Percentiles rank a stretch among this genome's conserved stretches.
Evolutionary conservation across 2,329 filamentous ascomycete species (phyloP).

Genomic region (Microcyclospora tardicrescens): DNA sequence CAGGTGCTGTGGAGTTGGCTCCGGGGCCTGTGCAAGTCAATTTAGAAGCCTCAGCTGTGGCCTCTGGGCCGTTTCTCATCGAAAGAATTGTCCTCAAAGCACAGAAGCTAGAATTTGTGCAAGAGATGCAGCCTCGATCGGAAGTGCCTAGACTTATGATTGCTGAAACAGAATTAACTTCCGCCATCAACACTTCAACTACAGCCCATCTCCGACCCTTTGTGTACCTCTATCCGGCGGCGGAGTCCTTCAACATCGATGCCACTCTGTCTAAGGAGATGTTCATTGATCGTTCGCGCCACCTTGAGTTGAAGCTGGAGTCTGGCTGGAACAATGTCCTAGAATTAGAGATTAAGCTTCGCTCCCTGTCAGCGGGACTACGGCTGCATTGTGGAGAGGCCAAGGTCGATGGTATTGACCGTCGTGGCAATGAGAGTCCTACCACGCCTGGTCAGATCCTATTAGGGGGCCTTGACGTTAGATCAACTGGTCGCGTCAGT

Average conservation of each 20-base stretch:
- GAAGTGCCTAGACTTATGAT: background rate
- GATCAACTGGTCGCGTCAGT: constrained; percentile 43
- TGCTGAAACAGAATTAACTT: background rate
- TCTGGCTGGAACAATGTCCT: constrained; percentile 60
- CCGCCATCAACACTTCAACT: background rate
- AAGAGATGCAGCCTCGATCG: constrained; percentile 43
- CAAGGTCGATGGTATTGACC: constrained; percentile 11
- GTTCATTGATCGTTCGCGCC: constrained; percentile 66
- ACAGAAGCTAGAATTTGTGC: constrained; percentile 51
- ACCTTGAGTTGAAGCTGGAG: constrained; percentile 58
- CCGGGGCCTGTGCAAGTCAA: constrained; percentile 42
- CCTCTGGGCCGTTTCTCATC: constrained; percentile 62
- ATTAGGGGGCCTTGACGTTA: constrained; percentile 14
- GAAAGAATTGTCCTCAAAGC: constrained; percentile 56
- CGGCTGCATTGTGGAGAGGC: constrained; percentile 43
- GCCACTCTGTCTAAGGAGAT: constrained; percentile 56
- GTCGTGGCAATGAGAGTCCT: background rate
- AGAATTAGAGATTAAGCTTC: constrained; percentile 38
- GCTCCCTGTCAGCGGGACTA: constrained; percentile 47
- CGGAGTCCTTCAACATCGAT: constrained; percentile 54
- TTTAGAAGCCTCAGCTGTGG: constrained; percentile 42
- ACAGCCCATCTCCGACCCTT: constrained; percentile 23
- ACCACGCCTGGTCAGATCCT: constrained; percentile 10
- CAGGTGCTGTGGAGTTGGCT: constrained; percentile 34
- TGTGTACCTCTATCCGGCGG: constrained; percentile 60